Conservation (phyloP, 305 asterid genomes). For the Coffea humblotiana region DNA sequence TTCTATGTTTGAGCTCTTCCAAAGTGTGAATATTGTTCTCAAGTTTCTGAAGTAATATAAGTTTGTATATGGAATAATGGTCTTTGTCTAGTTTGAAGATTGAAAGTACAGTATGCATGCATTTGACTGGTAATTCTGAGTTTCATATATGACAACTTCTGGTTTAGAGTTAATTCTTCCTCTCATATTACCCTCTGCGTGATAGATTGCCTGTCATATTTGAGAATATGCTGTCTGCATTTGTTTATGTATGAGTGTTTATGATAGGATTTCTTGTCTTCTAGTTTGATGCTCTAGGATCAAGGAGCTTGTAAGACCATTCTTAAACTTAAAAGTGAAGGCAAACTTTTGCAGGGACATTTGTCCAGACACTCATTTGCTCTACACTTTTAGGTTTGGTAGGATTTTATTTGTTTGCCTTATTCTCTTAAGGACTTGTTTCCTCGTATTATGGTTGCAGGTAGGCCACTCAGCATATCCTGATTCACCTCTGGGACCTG, state of each 20-base stretch:
- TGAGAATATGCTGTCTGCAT: background rate
- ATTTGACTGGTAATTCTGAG: background rate
- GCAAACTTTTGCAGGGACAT: background rate
- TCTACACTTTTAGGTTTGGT: background rate
- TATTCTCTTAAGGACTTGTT: background rate
- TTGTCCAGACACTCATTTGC: background rate
- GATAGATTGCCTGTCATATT: background rate
- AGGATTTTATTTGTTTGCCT: background rate
- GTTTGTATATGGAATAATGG: background rate
- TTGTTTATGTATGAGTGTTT: background rate
- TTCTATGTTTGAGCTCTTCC: background rate
- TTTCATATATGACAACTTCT: background rate
- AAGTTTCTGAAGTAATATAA: background rate
- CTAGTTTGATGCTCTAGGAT: slow-evolving; percentile 7
- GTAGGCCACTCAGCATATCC: slow-evolving; percentile 90
- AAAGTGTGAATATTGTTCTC: background rate
- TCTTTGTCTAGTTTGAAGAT: background rate
- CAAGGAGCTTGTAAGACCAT: background rate
- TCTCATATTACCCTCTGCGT: background rate
- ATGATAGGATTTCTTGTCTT: background rate
- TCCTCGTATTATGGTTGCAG: slow-evolving; percentile 42
- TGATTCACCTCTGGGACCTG: slow-evolving; percentile 97
- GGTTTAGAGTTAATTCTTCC: background rate
- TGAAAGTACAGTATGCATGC: background rate
- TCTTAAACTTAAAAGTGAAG: background rate